Conservation (phyloP, 305 asterid genomes). For the Stenogyne calaminthoides region DNA sequence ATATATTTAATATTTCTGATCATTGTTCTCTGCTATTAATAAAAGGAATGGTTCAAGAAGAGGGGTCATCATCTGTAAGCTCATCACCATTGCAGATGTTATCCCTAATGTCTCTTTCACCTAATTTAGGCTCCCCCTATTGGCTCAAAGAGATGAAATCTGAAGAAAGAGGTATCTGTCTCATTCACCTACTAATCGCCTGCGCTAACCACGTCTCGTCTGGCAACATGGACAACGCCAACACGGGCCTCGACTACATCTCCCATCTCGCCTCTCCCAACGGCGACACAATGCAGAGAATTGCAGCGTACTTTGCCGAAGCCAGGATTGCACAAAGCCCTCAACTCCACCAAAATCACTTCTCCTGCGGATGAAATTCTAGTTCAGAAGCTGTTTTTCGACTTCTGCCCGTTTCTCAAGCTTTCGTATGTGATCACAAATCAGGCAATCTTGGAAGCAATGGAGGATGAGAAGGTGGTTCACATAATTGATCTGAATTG, state of each 20-base stretch:
- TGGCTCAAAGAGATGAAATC: slow-evolving; percentile 56
- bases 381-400: slow-evolving; percentile 49
- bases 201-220: slow-evolving; percentile 64
- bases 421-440: slow-evolving; percentile 65
- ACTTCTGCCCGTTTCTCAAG: slow-evolving; percentile 60
- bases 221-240: slow-evolving; percentile 59
- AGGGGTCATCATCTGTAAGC: slow-evolving; percentile 50
- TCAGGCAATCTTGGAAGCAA: slow-evolving; percentile 64
- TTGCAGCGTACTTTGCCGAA: slow-evolving; percentile 58
- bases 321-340: slow-evolving; percentile 68
- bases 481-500: slow-evolving; percentile 65
- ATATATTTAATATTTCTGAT: no score
- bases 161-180: slow-evolving; percentile 64
- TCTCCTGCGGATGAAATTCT: slow-evolving; percentile 35
- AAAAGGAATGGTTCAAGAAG: slow-evolving; percentile 47
- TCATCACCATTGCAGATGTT: slow-evolving; percentile 59
- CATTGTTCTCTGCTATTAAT: no score
- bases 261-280: slow-evolving; percentile 64
- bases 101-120: slow-evolving; percentile 56
- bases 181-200: slow-evolving; percentile 54
- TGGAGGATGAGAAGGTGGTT: slow-evolving; percentile 68
- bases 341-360: slow-evolving; percentile 44
- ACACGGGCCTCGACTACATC: slow-evolving; percentile 58
- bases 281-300: slow-evolving; percentile 74
- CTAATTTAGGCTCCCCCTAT: slow-evolving; percentile 51